phyloP scores from a whole-genome alignment of 345 rosid genomes.

The Hirschfeldia incana region DNA sequence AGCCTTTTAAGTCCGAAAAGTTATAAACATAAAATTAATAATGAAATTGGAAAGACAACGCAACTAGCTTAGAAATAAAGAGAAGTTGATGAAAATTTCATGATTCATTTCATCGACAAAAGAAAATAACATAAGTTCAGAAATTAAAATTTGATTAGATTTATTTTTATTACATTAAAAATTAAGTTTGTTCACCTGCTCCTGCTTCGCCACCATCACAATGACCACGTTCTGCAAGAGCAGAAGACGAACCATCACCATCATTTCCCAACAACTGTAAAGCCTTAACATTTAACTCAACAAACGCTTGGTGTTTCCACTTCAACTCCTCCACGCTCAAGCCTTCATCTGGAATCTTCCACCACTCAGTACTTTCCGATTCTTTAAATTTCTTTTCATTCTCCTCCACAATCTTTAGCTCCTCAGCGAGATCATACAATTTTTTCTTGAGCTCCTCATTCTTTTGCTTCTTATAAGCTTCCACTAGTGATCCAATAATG shows the following conservation, averaged over 20 bases:
- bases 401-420: conserved; percentile 27
- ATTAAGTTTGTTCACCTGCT: not conserved
- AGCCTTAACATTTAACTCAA: not conserved
- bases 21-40: too few species aligned
- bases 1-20: not conserved
- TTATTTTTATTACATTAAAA: not conserved
- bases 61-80: not conserved
- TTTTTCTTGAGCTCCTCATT: conserved; percentile 24
- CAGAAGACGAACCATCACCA: conserved; percentile 5
- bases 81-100: not conserved
- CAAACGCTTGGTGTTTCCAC: not conserved
- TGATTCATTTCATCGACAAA: not conserved
- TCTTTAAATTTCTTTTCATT: not conserved
- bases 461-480: conserved; percentile 33
- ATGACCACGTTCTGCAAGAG: not conserved
- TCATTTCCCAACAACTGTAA: not conserved
- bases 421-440: not conserved
- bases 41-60: not conserved
- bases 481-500: conserved; percentile 25
- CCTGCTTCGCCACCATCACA: not conserved
- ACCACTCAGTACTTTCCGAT: not conserved
- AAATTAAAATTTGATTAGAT: too few species aligned
- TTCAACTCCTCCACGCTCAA: not conserved
- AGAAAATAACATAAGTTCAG: not conserved
- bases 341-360: not conserved